phyloP scores from a whole-genome alignment of 176 grass and related monocot genomes.

The Avena sativa region DNA sequence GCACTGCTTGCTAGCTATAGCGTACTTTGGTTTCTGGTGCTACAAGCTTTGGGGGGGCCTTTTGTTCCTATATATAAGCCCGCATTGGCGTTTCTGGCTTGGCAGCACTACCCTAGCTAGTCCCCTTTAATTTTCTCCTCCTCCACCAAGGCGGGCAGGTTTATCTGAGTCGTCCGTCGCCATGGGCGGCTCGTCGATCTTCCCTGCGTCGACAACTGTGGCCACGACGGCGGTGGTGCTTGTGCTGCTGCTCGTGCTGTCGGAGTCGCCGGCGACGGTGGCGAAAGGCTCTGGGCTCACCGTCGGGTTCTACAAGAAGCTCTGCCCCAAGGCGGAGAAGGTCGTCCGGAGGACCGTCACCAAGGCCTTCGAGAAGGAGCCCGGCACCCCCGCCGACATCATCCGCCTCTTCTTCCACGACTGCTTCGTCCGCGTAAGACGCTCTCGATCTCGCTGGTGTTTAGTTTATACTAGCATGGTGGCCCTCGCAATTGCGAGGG shows the following conservation, averaged over 20 bases:
- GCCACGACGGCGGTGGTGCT: background rate
- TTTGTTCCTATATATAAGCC: conserved; percentile 4
- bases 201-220: background rate
- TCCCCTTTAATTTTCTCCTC: background rate
- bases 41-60: background rate
- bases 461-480: background rate
- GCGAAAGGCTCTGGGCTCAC: background rate
- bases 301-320: conserved; percentile 39
- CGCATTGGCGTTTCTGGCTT: background rate
- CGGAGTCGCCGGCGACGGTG: background rate
- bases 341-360: conserved; percentile 22
- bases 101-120: background rate
- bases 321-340: conserved; percentile 39
- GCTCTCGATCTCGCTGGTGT: background rate
- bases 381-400: conserved; percentile 42
- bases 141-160: background rate
- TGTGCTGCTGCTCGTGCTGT: background rate
- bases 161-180: background rate
- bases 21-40: background rate
- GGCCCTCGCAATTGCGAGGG: no score
- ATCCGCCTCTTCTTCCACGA: conserved; percentile 55
- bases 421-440: conserved; percentile 42
- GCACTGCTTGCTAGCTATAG: background rate
- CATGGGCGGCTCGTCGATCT: background rate
- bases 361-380: conserved; percentile 36